These are phyloP conservation scores for Leccinum insolens DNA, from an alignment of 1,284 basidiomycete genomes.

Conservation along the genomic window DNA sequence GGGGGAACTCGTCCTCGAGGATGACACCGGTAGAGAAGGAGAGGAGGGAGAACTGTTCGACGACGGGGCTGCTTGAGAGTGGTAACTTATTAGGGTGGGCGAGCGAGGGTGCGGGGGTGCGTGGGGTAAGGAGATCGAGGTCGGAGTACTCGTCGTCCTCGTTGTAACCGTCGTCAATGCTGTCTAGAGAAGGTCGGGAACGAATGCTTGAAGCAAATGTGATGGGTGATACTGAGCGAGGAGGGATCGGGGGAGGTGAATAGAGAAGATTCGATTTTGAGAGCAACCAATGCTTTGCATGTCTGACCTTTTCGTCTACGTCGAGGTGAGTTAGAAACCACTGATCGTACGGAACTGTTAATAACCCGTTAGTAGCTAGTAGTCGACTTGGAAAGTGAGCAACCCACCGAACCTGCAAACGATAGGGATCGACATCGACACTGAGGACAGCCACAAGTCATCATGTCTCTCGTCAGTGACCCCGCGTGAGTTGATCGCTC, in stretches of 20 bases:
- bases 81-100: conserved; percentile 7
- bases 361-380: no score
- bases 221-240: conserved; percentile 57
- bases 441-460: not conserved
- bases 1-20: conserved; percentile 62
- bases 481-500: conserved; percentile 45
- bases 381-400: not conserved
- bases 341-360: conserved; percentile 62
- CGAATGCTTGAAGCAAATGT: conserved; percentile 47
- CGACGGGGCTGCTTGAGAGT: conserved; percentile 16
- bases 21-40: conserved; percentile 68
- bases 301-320: conserved; percentile 55
- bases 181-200: conserved; percentile 24
- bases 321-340: conserved; percentile 71
- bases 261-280: conserved; percentile 49
- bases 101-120: not conserved
- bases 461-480: conserved; percentile 69
- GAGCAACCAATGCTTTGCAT: conserved; percentile 64
- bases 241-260: conserved; percentile 29
- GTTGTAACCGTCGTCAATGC: conserved; percentile 30
- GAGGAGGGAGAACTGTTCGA: conserved; percentile 48
- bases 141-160: conserved; percentile 33
- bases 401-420: conserved; percentile 57
- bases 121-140: conserved; percentile 17
- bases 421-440: conserved; percentile 35